Evolutionary conservation across 2,329 filamentous ascomycete species (phyloP), one percentile per base, ranked within the genome.

Genomic region (Alternaria alternata): DNA sequence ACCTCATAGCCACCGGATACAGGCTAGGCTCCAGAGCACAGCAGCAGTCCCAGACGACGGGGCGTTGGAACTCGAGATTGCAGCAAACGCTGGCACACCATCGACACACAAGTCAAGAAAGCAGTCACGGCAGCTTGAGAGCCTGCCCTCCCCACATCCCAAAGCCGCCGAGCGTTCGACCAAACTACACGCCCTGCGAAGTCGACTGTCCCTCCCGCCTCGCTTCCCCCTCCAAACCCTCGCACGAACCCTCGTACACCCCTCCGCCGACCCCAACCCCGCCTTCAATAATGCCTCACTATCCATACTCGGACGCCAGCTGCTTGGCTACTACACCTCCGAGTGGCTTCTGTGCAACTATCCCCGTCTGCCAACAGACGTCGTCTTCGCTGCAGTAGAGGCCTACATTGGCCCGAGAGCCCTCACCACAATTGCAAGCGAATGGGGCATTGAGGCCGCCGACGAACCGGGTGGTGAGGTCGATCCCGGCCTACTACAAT

Each of bases 371-470:
- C 95, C 95, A 54, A 91, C 95, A 86, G 81, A 86, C n/a, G 90
- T 99, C 57, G 82, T 97, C 53, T 96, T 93, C 80, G 89, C 93
- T 54, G 91, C 93, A 32, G 89, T 96, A 83, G 89, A 91, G 72
- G 93, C 92, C 47, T 98, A 93, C 77, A 86, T 89, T 47, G 95
- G 95, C 5, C 86, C 88, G 6, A 87, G 88, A 67, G 89, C 94
- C 1, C 85, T 98, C 47, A 83, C 89, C 52, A 84, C 88, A 20
- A 86, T 98, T 66, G 88, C 91, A 16, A 83, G 86, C 63, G 91
- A 95, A 81, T 99, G 95, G 95, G 95, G 95, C 80, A 88, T 98
- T 16, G 94, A 98, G 78, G 81, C 85, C 43, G 94, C 92, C n/a
- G 92, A 91, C 11, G 90, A 88, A 20, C 95, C 95, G 0, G 95